phyloP scores from a whole-genome alignment of 2,329 filamentous ascomycete genomes.

The Cladophialophora yegresii region DNA sequence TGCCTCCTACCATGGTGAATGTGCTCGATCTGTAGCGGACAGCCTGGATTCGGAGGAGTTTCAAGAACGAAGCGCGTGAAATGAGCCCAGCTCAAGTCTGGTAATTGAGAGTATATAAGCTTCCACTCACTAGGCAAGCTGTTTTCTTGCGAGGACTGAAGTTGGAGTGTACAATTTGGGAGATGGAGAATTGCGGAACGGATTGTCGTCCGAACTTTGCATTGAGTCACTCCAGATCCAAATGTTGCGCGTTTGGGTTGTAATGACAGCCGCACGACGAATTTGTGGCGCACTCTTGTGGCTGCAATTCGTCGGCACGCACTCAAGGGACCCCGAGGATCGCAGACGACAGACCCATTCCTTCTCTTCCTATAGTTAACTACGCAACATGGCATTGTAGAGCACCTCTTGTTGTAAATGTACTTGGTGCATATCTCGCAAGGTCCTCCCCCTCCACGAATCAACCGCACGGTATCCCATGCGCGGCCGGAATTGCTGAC shows the following conservation, averaged over 20 bases:
- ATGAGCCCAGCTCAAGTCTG: neutral
- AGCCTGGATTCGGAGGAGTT: neutral
- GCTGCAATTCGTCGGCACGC: too few species aligned
- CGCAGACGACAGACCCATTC: too few species aligned
- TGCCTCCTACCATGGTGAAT: neutral
- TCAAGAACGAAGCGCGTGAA: neutral
- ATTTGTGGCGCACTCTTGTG: too few species aligned
- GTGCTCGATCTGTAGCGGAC: neutral
- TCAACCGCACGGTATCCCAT: neutral
- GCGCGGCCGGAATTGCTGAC: too few species aligned
- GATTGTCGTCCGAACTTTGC: neutral
- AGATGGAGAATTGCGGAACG: neutral
- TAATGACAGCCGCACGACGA: neutral
- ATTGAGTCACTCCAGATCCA: neutral
- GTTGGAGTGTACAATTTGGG: neutral
- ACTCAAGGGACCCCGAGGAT: too few species aligned
- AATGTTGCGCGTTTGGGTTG: neutral
- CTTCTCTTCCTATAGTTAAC: too few species aligned
- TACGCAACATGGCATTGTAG: too few species aligned
- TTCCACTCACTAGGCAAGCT: neutral
- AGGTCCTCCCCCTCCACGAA: neutral
- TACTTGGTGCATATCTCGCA: neutral
- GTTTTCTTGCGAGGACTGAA: neutral
- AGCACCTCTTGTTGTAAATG: too few species aligned
- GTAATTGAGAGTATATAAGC: too few species aligned